Percentiles rank a stretch among this genome's conserved stretches.
Evolutionary conservation across 164 flowering plant genomes (phyloP).

Genomic region (Umbilicus rupestris): DNA sequence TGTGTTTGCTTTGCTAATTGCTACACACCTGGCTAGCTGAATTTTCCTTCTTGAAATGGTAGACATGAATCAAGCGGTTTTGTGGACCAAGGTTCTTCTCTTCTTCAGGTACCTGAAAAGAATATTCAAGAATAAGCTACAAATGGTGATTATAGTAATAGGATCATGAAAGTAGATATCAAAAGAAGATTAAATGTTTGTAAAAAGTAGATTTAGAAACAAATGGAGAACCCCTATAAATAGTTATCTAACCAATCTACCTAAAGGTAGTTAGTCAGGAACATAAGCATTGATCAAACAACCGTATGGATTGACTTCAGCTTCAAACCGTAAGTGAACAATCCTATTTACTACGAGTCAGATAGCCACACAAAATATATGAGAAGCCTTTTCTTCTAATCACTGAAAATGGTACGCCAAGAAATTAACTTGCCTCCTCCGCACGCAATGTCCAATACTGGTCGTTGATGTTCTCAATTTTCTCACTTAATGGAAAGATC

Average conservation of each 20-base stretch:
- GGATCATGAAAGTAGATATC: background rate
- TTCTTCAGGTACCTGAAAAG: slow-evolving; percentile 85
- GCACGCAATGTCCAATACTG: slow-evolving; percentile 88
- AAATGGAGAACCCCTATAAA: too few relatives aligned
- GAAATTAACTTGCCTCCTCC: slow-evolving; percentile 50
- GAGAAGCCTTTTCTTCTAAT: background rate
- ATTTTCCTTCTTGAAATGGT: slow-evolving; percentile 82
- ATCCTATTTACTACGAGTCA: too few relatives aligned
- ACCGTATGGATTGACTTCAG: too few relatives aligned
- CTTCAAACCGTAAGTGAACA: too few relatives aligned
- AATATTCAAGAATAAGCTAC: slow-evolving; percentile 5
- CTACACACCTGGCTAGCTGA: slow-evolving; percentile 69
- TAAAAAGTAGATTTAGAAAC: too few relatives aligned
- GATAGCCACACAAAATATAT: background rate
- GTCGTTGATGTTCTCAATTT: slow-evolving; percentile 76
- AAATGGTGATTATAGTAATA: too few relatives aligned
- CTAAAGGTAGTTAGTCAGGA: too few relatives aligned
- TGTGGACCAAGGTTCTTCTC: slow-evolving; percentile 89
- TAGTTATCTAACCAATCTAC: too few relatives aligned
- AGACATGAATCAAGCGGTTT: slow-evolving; percentile 89
- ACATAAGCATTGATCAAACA: too few relatives aligned
- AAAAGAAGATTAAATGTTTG: background rate
- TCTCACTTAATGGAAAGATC: slow-evolving; percentile 52
- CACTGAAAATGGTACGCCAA: background rate
- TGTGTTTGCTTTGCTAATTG: background rate